These are phyloP conservation scores for Nicotiana paniculata DNA, from an alignment of 257 asterid species.

Conservation along the genomic window DNA sequence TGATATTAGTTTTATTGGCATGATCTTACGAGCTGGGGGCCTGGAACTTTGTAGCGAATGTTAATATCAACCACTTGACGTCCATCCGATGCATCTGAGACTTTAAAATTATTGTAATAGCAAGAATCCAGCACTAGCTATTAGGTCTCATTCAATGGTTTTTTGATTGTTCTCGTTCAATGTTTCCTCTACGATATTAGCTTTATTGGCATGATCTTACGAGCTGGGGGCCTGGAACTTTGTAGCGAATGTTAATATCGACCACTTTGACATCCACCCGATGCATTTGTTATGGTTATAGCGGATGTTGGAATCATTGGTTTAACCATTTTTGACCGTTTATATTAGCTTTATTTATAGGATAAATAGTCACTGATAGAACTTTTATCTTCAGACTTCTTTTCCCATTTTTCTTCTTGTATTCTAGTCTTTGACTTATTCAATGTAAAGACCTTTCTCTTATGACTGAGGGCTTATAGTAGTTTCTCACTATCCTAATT, in stretches of 20 bases:
- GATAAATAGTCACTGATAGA: neutral
- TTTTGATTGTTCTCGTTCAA: too few species aligned
- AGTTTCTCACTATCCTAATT: neutral
- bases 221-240: neutral
- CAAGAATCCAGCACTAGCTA: neutral
- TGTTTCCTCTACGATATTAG: too few species aligned
- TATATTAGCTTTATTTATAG: neutral
- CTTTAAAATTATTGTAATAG: neutral
- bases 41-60: neutral
- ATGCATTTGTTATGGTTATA: too few species aligned
- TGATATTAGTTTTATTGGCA: neutral
- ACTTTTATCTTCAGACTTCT: too few species aligned
- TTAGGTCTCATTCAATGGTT: too few species aligned
- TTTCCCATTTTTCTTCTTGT: neutral
- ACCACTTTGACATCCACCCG: too few species aligned
- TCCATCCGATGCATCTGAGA: too few species aligned
- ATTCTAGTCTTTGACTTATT: neutral
- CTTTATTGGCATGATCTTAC: neutral
- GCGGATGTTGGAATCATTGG: neutral
- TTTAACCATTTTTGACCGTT: neutral
- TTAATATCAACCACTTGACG: too few species aligned
- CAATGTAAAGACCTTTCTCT: neutral
- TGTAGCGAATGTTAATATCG: neutral
- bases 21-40: neutral
- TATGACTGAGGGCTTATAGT: neutral